phyloP scores from a whole-genome alignment of 768 basidiomycete species.

The Trametes coccinea region DNA sequence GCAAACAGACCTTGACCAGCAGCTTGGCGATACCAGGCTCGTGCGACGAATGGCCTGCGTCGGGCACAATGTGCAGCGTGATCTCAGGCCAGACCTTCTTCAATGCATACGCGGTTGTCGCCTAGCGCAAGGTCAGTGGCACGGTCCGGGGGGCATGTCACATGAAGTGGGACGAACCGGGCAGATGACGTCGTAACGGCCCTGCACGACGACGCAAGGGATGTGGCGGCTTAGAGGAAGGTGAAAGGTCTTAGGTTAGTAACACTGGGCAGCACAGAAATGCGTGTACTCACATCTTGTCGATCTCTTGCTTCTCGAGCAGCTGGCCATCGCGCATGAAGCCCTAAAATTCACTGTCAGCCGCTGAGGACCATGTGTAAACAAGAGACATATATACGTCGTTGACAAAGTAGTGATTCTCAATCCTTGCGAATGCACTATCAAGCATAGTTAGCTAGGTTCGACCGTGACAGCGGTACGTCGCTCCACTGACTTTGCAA shows the following conservation, averaged over 20 bases:
- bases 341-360: conserved; percentile 40
- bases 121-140: conserved; percentile 37
- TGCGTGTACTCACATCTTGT: conserved; percentile 67
- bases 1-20: conserved; percentile 60
- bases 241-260: not conserved
- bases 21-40: conserved; percentile 70
- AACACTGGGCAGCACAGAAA: not conserved
- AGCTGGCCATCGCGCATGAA: conserved; percentile 90
- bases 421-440: conserved; percentile 85
- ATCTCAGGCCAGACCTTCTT: conserved; percentile 85
- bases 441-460: not conserved
- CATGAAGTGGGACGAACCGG: conserved; percentile 47
- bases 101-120: conserved; percentile 77
- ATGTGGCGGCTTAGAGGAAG: conserved; percentile 69
- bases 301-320: conserved; percentile 78
- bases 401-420: conserved; percentile 91
- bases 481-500: conserved; percentile 59
- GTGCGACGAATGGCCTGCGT: conserved; percentile 85
- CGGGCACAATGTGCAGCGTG: conserved; percentile 73
- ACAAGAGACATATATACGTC: conserved; percentile 44
- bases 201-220: conserved; percentile 79
- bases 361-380: not conserved
- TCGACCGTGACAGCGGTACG: not conserved
- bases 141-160: not conserved
- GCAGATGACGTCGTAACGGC: conserved; percentile 88